Base-by-base conservation (phyloP, 306 rosid genomes). In the Erythrophleum fordii region DNA sequence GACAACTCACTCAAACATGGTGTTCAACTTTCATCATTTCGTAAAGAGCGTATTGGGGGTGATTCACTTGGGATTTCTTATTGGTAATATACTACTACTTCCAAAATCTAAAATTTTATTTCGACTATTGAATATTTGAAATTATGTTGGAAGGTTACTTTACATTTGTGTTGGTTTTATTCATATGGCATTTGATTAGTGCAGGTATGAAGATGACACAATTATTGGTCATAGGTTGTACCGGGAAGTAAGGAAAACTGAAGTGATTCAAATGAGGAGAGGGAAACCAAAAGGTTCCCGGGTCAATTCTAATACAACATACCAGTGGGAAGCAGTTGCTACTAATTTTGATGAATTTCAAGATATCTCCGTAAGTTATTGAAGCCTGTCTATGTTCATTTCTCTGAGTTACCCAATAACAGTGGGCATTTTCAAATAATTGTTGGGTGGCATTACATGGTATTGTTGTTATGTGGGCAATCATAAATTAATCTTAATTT, bases 281-380 rank as follows among this genome's bases (percentile, higher is more conserved):
- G 91, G 87, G 18, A 94, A 91, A 78, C 35, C 87, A 69, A 94
- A 91, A 82, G 97, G 98, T 79, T 94, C 98, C 58, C 91, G 83
- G 35, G 85, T 92, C 85, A 86, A 83, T 77, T 93, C 90, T 55
- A 86, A 69, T 72, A 85, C 93, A 45, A 53, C 93, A 11, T 91
- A 91, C 80, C 90, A 84, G 83, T 94, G 98, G 98, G 98, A 94
- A 87, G 78, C 94, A 8, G 93, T 92, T 37, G 98, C 98, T 79
- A 92, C 97, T 83, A 92, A 88, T 87, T 91, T 94, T 79, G 98
- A 92, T 81, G 98, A 94, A 92, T 94, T 94, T 85, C 91, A 85
- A 84, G 97, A 88, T 87, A 97, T 92, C 70, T 83, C 94, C 28
- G 97, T 94, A 84, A 92, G 98, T 89, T 75, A 72, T 73, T 76